Percentiles rank a stretch among this genome's conserved stretches.
These are phyloP conservation scores for Sindora glabra DNA, from an alignment of 306 rosid genomes.

Conservation along the genomic window DNA sequence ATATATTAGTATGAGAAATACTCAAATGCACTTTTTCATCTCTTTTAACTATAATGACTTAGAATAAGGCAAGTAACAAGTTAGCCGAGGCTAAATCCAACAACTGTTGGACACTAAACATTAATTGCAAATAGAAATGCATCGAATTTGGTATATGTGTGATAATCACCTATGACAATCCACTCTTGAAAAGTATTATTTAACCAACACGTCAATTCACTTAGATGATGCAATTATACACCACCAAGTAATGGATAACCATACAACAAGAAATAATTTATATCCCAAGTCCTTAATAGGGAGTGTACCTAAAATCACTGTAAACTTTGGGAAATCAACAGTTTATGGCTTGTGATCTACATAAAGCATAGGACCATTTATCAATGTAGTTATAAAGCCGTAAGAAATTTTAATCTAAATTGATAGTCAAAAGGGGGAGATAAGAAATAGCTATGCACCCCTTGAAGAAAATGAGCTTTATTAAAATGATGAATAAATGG, in stretches of 20 bases:
- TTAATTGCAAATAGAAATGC: no score
- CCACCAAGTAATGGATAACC: slow-evolving; percentile 9
- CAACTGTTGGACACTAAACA: no score
- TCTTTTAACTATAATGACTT: no score
- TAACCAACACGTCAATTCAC: slow-evolving; percentile 4
- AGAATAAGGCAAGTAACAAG: no score
- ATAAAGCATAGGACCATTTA: not conserved
- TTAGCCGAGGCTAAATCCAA: no score
- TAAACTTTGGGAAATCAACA: not conserved
- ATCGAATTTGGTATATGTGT: no score
- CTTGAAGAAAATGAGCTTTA: slow-evolving; percentile 11
- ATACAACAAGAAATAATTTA: not conserved
- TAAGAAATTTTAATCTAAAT: not conserved
- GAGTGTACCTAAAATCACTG: not conserved
- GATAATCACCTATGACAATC: no score
- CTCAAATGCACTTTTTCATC: no score
- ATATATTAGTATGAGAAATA: no score
- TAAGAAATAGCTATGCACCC: not conserved
- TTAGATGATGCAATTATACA: slow-evolving; percentile 7
- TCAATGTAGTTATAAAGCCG: not conserved
- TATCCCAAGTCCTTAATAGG: not conserved
- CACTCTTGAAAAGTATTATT: no score
- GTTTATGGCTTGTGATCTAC: not conserved
- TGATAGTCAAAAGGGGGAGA: not conserved
- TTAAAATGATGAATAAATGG: not conserved